Conservation (phyloP, 1,139 yeast genomes). For the Kodamaea anthophila region DNA sequence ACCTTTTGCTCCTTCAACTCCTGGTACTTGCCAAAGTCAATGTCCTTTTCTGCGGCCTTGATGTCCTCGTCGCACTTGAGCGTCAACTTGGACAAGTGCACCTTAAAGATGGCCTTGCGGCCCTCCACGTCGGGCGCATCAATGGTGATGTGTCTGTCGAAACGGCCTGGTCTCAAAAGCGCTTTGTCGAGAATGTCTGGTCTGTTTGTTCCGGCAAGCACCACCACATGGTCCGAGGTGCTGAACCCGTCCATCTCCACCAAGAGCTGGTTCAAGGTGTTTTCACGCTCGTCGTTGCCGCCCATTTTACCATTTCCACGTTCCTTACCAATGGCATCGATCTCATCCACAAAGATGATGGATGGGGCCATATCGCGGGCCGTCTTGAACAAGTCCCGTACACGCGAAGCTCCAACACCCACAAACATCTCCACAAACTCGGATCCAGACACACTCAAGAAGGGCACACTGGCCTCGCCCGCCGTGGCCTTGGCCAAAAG, state of each 20-base stretch:
- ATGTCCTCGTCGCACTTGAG: conserved; percentile 37
- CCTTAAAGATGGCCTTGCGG: conserved; percentile 67
- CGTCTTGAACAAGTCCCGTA: conserved; percentile 71
- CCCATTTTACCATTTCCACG: conserved; percentile 54
- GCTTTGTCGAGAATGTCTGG: conserved; percentile 76
- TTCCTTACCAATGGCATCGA: conserved; percentile 80
- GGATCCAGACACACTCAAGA: conserved; percentile 75
- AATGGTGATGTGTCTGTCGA: conserved; percentile 68
- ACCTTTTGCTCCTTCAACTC: conserved; percentile 43
- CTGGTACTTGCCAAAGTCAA: conserved; percentile 44
- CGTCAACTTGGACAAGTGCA: conserved; percentile 55
- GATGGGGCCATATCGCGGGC: conserved; percentile 81
- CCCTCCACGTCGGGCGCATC: conserved; percentile 78
- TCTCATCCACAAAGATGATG: conserved; percentile 75
- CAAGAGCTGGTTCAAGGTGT: conserved; percentile 68
- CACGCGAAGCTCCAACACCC: conserved; percentile 80
- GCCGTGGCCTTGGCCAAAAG: conserved; percentile 78
- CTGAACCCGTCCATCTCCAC: conserved; percentile 87
- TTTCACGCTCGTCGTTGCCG: conserved; percentile 79
- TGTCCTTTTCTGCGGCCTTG: conserved; percentile 32
- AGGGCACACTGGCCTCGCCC: conserved; percentile 82
- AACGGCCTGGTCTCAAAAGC: conserved; percentile 76
- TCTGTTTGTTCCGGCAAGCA: conserved; percentile 77
- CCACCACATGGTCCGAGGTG: conserved; percentile 69
- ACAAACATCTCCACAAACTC: conserved; percentile 81